phyloP scores from a whole-genome alignment of 1,139 yeast genomes.

The Lodderomyces margitis region DNA sequence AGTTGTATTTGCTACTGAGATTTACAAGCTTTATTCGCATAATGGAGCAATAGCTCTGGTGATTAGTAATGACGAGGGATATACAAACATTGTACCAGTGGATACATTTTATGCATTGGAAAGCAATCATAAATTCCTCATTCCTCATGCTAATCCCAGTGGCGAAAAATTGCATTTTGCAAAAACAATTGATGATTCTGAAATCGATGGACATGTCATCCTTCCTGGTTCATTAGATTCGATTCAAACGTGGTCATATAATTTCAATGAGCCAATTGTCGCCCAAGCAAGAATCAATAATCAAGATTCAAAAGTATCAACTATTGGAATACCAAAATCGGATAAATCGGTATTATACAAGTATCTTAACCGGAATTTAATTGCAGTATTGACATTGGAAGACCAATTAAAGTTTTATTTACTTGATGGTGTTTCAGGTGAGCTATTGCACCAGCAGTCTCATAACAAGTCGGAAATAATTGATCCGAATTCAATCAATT shows the following conservation, averaged over 20 bases:
- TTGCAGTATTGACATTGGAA: conserved; percentile 53
- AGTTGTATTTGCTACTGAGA: conserved; percentile 21
- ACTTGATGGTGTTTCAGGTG: conserved; percentile 71
- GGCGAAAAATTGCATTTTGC: conserved; percentile 17
- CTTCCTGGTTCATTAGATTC: conserved; percentile 13
- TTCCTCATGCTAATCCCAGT: background rate
- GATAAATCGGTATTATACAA: conserved; percentile 80
- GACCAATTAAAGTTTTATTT: conserved; percentile 46
- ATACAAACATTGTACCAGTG: conserved; percentile 8
- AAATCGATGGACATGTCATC: conserved; percentile 25
- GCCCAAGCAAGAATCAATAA: conserved; percentile 37
- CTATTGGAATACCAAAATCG: conserved; percentile 69
- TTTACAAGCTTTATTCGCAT: conserved; percentile 22
- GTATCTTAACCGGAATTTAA: conserved; percentile 70
- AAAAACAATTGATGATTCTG: conserved; percentile 13
- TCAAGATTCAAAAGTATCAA: conserved; percentile 35
- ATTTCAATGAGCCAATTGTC: conserved; percentile 20
- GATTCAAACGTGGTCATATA: conserved; percentile 31
- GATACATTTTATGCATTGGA: conserved; percentile 12
- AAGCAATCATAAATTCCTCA: conserved; percentile 4
- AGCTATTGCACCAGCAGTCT: conserved; percentile 48
- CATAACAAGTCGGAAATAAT: conserved; percentile 40
- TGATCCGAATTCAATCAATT: conserved; percentile 38
- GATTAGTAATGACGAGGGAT: conserved; percentile 1
- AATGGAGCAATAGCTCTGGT: conserved; percentile 21